These are phyloP conservation scores for Cenchrus americanus DNA, from an alignment of 176 grass and related monocot genomes.

Conservation along the genomic window DNA sequence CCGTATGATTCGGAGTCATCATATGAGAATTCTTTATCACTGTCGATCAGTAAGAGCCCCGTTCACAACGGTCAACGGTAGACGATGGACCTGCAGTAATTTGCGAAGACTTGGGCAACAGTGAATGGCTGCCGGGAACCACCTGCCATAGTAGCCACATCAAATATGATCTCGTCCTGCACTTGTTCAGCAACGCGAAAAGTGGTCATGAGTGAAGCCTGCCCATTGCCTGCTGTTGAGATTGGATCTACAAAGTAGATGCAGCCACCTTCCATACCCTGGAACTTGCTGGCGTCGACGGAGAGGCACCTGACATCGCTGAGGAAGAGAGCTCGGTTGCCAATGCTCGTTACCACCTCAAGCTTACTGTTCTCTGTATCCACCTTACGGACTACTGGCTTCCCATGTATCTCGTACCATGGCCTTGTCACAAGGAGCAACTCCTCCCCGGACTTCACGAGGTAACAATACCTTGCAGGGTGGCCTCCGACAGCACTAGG, in stretches of 20 bases:
- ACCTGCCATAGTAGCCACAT: background rate
- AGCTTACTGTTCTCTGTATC: background rate
- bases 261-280: background rate
- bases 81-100: background rate
- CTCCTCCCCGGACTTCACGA: background rate
- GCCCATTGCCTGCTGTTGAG: background rate
- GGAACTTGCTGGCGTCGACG: background rate
- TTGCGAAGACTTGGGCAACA: background rate
- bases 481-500: background rate
- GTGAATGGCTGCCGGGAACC: background rate
- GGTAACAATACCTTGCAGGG: background rate
- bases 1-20: background rate
- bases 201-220: background rate
- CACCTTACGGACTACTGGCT: background rate
- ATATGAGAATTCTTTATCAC: background rate
- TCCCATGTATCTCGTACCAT: background rate
- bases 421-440: background rate
- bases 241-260: conserved; percentile 11
- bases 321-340: background rate
- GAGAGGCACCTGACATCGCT: background rate
- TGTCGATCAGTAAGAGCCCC: background rate
- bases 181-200: background rate
- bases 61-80: background rate
- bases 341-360: background rate
- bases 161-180: background rate